phyloP scores from a whole-genome alignment of 805 yeast species.

The Torulaspora microellipsoides region DNA sequence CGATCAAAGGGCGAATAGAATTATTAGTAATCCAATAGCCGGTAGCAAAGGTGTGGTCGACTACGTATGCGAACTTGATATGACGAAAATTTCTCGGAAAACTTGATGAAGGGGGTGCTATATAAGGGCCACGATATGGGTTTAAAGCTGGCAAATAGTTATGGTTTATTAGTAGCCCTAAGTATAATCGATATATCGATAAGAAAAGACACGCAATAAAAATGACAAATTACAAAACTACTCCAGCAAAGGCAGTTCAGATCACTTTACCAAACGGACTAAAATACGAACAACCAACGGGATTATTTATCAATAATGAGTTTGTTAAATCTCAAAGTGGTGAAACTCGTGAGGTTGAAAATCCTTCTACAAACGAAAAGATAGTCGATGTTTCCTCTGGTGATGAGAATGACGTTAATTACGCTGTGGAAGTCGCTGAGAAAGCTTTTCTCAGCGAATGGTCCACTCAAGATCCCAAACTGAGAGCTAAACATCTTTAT shows the following conservation, averaged over 20 bases:
- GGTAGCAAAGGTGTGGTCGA: too few relatives aligned
- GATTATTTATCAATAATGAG: conserved; percentile 84
- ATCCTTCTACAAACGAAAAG: conserved; percentile 61
- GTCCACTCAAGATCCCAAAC: conserved; percentile 55
- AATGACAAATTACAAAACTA: conserved; percentile 9
- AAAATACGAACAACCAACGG: conserved; percentile 74
- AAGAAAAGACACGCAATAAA: background rate
- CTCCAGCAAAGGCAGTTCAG: conserved; percentile 34
- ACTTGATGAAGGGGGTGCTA: too few relatives aligned
- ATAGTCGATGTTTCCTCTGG: conserved; percentile 57
- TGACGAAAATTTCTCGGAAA: too few relatives aligned
- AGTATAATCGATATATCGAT: too few relatives aligned
- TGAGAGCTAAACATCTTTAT: conserved; percentile 47
- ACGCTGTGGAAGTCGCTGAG: conserved; percentile 64
- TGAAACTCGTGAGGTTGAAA: conserved; percentile 50
- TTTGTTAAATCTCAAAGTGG: conserved; percentile 56
- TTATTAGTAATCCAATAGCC: too few relatives aligned
- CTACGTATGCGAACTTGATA: too few relatives aligned
- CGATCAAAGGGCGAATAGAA: too few relatives aligned
- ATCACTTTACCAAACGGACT: conserved; percentile 62
- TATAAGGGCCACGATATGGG: too few relatives aligned
- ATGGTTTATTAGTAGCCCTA: too few relatives aligned
- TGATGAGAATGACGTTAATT: conserved; percentile 57
- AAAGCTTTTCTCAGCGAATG: conserved; percentile 55
- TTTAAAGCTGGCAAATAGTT: too few relatives aligned